Percentiles rank a stretch among this genome's conserved stretches.
These are phyloP conservation scores for Pulicaria dysenterica DNA, from an alignment of 129 eudicot genomes.

Conservation along the genomic window DNA sequence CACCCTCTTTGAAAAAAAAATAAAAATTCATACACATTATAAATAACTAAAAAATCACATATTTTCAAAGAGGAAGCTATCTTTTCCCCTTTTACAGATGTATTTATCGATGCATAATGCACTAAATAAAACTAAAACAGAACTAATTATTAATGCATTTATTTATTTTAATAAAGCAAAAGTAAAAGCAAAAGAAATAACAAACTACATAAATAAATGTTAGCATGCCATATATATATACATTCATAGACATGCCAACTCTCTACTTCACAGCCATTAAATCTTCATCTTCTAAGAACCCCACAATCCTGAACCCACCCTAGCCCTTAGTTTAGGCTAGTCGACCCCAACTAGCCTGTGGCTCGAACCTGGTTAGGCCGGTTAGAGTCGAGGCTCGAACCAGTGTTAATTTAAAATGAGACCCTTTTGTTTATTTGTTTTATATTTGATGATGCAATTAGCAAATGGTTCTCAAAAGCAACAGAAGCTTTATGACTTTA, in stretches of 20 bases:
- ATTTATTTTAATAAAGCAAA: constrained; percentile 27
- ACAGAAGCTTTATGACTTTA: constrained; percentile 46
- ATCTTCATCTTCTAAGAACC: not conserved
- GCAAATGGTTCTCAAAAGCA: constrained; percentile 35
- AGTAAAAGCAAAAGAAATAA: constrained; percentile 19
- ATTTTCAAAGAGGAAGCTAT: constrained; percentile 29
- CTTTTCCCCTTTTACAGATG: constrained; percentile 40
- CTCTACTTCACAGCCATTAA: constrained; percentile 15
- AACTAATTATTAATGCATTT: constrained; percentile 9
- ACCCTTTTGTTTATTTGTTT: constrained; percentile 16
- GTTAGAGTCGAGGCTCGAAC: not conserved
- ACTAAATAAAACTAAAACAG: constrained; percentile 27
- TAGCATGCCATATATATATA: constrained; percentile 19
- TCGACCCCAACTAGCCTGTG: not conserved
- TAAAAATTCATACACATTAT: not conserved
- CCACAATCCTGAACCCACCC: constrained; percentile 3
- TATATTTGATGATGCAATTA: constrained; percentile 26
- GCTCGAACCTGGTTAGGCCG: constrained; percentile 1
- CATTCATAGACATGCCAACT: constrained; percentile 27
- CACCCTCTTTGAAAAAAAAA: not conserved
- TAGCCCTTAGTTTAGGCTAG: not conserved
- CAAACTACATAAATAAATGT: constrained; percentile 4
- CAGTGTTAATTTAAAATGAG: constrained; percentile 30
- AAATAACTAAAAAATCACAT: not conserved
- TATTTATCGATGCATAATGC: constrained; percentile 22